Base-by-base conservation (phyloP, 2,329 filamentous ascomycete species). In the Chaetomium sp. region DNA sequence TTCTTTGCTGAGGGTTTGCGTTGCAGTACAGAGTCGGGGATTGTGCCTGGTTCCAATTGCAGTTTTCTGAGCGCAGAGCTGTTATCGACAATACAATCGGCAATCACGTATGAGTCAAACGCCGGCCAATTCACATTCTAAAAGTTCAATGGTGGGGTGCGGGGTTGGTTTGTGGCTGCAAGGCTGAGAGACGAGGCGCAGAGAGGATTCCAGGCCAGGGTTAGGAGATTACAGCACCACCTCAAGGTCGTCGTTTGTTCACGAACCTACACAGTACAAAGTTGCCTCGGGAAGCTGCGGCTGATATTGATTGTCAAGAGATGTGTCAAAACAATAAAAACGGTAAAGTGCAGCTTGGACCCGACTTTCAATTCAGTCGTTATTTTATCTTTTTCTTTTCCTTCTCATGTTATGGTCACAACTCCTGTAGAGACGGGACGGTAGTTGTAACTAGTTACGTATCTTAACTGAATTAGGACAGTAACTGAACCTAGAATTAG, bases 91-190 rank as follows among this genome's bases (percentile, higher is more conserved):
- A 9, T 19, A 25, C n/a, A 53, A 60, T 12, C 21, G 49, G 38
- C 57, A 47, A n/a, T 27, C 16, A 31, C 33, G 47, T 59, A 61
- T 67, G 66, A 67, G 66, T 67, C 66, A 67, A 67, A 62, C 50
- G 54, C 42, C 55, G 33, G 42, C 53, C 47, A 60, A 62, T 62
- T 61, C 23, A 31, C 50, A 42, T 25, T 12, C 50, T 31, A 64
- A 58, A 58, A 53, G 38, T 66, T 51, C 38, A 55, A 60, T 49
- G 45, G 66, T 68, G 66, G 66, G 66, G 66, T 59, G 64, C 61
- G 64, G 66, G 66, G 66, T 62, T 33, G 9, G 19, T 23, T 50
- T 61, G 62, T 65, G 51, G 58, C 65, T 63, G 66, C 62, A 68
- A 68, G 58, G 64, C 63, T 66, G 64, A 57, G n/a, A 42, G n/a